Conservation (phyloP, 345 rosid genomes). For the Murraya koenigii region DNA sequence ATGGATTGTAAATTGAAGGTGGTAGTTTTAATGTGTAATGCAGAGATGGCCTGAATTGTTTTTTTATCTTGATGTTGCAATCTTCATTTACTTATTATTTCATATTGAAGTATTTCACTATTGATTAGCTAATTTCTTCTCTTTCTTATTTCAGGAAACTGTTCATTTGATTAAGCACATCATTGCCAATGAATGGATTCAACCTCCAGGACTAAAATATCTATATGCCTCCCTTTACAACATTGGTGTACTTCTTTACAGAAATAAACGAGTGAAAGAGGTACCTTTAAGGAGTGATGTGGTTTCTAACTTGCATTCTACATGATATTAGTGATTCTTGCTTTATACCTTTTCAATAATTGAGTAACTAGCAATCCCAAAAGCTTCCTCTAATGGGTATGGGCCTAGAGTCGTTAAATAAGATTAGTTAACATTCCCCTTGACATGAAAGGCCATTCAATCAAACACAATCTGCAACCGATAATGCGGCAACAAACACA, state of each 20-base stretch:
- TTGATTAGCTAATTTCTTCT: constrained; percentile 20
- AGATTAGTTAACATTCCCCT: neutral
- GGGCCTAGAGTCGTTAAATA: neutral
- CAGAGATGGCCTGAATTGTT: constrained; percentile 5
- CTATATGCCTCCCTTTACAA: constrained; percentile 57
- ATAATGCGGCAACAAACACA: neutral
- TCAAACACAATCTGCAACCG: neutral
- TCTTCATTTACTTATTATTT: constrained; percentile 9
- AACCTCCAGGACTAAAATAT: constrained; percentile 61
- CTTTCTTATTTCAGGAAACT: constrained; percentile 52
- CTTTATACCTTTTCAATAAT: neutral
- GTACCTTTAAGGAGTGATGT: constrained; percentile 31
- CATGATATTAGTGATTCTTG: neutral
- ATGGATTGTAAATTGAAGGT: constrained; percentile 62
- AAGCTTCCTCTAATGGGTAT: neutral
- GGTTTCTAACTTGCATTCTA: constrained; percentile 9
- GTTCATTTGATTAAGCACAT: constrained; percentile 43
- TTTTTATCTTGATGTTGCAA: neutral
- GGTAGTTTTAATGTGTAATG: constrained; percentile 15
- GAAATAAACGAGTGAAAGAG: constrained; percentile 64
- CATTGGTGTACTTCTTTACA: constrained; percentile 62
- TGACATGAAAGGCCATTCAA: neutral
- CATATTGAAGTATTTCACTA: constrained; percentile 18
- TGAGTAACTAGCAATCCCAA: neutral
- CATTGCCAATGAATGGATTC: constrained; percentile 62